Evolutionary conservation across 192 early-diverging fungal genomes (phyloP), one percentile per base, ranked within the genome.

Genomic region (Coemansia sp.): DNA sequence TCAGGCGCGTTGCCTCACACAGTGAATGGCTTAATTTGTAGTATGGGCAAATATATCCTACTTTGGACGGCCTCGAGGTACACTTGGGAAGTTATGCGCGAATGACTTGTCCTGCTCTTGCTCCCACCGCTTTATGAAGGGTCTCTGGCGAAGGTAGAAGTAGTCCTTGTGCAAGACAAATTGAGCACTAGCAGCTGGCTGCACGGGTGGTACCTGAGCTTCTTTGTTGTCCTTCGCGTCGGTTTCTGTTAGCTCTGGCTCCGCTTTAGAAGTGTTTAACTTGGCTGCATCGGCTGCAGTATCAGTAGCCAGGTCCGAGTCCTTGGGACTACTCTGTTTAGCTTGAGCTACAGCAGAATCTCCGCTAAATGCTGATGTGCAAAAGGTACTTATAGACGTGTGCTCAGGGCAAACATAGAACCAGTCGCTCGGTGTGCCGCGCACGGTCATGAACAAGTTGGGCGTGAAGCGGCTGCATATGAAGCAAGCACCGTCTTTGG

Each of bases 331-430:
- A 23, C n/a, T 32, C n/a, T 38, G 51, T 57, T 25, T 25, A 2
- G n/a, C 27, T 11, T 23, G 50, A 53, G 11, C 23, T 9, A 27
- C 25, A 10, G 8, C 50, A 23, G 50, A 12, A 12, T 21, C 21
- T 11, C 50, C 11, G 23, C 50, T 53, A 27, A 25, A 25, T 11
- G 31, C 10, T 45, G 25, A 32, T 9, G 67, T 66, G 64, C 76
- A 78, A 44, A 78, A 78, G 34, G 21, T 39, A 2, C 29, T 25
- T 2, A 21, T 15, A 10, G 44, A 25, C 2, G 68, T 53, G 31
- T 78, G 76, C 17, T 48, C 17, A 2, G 23, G 5, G n/a, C 76
- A 78, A 9, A 78, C 67, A 23, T 66, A 78, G 71, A 78, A 78
- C 76, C 76, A 78, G 67, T 78, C 76, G 31, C 53, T 12, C 14